Base-by-base conservation (phyloP, 495 filamentous ascomycete genomes). In the Ramalina intermedia region DNA sequence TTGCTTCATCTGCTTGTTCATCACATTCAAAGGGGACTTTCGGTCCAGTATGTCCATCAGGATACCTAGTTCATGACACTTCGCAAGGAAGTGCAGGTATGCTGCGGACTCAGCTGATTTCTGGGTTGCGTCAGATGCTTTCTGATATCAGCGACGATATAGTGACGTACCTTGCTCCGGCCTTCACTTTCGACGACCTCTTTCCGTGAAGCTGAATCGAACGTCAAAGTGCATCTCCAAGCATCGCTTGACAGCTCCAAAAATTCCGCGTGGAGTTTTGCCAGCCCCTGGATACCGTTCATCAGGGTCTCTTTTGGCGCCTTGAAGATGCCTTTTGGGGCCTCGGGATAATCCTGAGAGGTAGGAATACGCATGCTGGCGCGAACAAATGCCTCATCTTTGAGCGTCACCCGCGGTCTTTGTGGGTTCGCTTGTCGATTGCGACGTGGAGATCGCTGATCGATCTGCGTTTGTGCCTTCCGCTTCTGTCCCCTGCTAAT, bases 41-140 rank as follows among this genome's bases (percentile, higher is more conserved):
- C 49, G 49, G 35, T 50, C 48, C 9, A 61, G 8, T 2, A 66
- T 41, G 23, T 58, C 58, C 36, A 46, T 61, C 17, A 68, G 52
- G 7, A 59, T 23, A 26, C 61, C 66, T 14, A 24, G 37, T 17
- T 61, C 46, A 41, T 66, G 58, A 20, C 66, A 54, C 27, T 66
- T 68, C 26, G 55, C 55, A 37, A 65, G 13, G 17, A 58, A 40
- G 48, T 65, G 58, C 38, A 62, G 52, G 45, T 53, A 65, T 29
- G 65, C 65, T 40, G 54, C 52, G 36, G 51, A 53, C 26, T 65
- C 64, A 11, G 65, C 63, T 17, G 41, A 46, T 62, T 61, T 63
- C 65, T 68, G 43, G 6, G 4, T 39, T 43, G 14, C n/a, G 24
- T 46, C n/a, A 53, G 55, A 16, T 58, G 38, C 20, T 46, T 36